Percentiles rank a stretch among this genome's conserved stretches.
phyloP scores from a whole-genome alignment of 805 yeast species.

The Schwanniomyces occidentalis region DNA sequence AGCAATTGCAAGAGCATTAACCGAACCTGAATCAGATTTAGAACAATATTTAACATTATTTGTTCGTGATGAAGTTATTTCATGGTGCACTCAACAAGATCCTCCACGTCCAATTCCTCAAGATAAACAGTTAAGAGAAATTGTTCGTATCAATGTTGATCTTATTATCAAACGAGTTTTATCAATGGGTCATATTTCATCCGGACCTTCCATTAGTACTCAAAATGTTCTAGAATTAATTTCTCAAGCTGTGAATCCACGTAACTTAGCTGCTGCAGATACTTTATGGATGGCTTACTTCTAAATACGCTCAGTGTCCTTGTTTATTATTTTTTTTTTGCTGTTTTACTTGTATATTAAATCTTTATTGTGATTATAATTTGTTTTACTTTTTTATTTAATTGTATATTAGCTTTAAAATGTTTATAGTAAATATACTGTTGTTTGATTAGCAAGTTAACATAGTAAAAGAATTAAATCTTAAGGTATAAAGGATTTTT shows the following conservation, averaged over 20 bases:
- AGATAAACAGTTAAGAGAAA: constrained; percentile 80
- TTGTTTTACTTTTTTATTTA: constrained; percentile 1
- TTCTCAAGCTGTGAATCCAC: constrained; percentile 92
- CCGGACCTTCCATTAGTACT: constrained; percentile 77
- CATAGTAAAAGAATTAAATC: too few relatives aligned
- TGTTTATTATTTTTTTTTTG: background rate
- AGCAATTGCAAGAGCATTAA: constrained; percentile 81
- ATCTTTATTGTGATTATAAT: constrained; percentile 1
- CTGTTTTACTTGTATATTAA: constrained; percentile 4
- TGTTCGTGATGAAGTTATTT: constrained; percentile 91
- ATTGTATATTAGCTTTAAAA: constrained; percentile 2
- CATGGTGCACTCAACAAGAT: constrained; percentile 91
- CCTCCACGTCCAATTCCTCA: constrained; percentile 70
- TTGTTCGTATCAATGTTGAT: constrained; percentile 86
- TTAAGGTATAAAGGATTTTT: constrained; percentile 6
- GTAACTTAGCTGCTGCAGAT: constrained; percentile 88
- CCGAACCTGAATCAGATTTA: constrained; percentile 90
- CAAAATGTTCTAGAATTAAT: constrained; percentile 89
- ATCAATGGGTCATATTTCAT: constrained; percentile 58
- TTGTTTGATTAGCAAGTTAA: too few relatives aligned
- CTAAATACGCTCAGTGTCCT: constrained; percentile 25
- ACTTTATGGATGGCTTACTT: constrained; percentile 95
- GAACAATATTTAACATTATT: constrained; percentile 90
- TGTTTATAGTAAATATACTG: background rate
- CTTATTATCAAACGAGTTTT: constrained; percentile 75